Base-by-base conservation (phyloP, 2,329 filamentous ascomycete genomes). In the Plectosphaerella sp. region DNA sequence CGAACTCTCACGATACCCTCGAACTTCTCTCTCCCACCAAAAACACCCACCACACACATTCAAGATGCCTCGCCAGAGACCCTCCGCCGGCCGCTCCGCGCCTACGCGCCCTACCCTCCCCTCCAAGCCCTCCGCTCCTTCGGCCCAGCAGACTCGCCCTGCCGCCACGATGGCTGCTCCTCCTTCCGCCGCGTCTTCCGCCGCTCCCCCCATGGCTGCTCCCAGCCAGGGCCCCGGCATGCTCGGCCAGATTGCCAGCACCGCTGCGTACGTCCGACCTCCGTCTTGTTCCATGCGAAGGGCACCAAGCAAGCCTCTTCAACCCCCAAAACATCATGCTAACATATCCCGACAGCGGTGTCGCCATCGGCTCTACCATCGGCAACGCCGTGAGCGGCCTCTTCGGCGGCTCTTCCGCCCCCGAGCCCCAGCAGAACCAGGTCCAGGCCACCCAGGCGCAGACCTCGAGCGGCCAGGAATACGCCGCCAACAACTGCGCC, bases 161-260 rank as follows among this genome's bases (percentile, higher is more conserved):
- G 83, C 88, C 61, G 79, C 87, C 53, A 89, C 90, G 58, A 81
- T 87, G 62, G 80, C 82, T 56, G 73, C 77, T 51, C 66, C 72
- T 56, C 64, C 68, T 46, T 69, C 76, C 52, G 55, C 65, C 36
- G 64, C 65, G 52, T 65, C 63, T 55, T 67, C 62, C 56, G 65
- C 75, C 50, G 72, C 82, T 51, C 78, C 82, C 48, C 77, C 77
- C 54, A 68, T 72, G 50, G 71, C 74, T 24, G 69, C 77, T 46
- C 70, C 72, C 50, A 80, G 82, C 50, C 79, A 87, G 59, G 89
- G 91, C 25, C 86, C 91, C 5, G 93, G 94, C 58, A 80, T 99
- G 11, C 91, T 99, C 62, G 93, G 91, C 54, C 91, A 97, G 80
- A 97, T 99, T 89, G 94, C 94, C 60, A 91, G 87, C 68, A 99